phyloP scores from a whole-genome alignment of 805 yeast species.

The Kregervanrija fluxuum region DNA sequence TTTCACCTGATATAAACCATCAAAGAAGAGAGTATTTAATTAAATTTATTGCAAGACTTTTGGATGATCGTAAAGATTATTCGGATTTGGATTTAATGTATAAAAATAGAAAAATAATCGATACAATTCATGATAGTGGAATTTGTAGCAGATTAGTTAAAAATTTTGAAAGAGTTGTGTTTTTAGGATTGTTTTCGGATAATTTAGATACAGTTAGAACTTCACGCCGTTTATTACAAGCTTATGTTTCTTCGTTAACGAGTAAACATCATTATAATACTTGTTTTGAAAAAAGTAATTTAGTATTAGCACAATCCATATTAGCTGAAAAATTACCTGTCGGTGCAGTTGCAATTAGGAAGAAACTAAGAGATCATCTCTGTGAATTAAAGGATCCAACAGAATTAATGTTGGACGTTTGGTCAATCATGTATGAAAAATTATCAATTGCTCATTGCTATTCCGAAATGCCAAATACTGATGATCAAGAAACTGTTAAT shows the following conservation, averaged over 20 bases:
- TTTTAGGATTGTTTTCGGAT: slow-evolving; percentile 45
- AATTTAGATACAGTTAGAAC: slow-evolving; percentile 42
- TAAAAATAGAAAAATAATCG: slow-evolving; percentile 3
- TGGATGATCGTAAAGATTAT: slow-evolving; percentile 29
- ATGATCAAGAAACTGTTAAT: no score
- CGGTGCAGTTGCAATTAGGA: slow-evolving; percentile 69
- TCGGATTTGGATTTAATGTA: slow-evolving; percentile 7
- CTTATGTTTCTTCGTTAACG: slow-evolving; percentile 17
- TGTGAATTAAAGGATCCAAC: slow-evolving; percentile 28
- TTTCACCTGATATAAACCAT: slow-evolving; percentile 18
- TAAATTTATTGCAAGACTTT: slow-evolving; percentile 31
- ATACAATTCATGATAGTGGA: slow-evolving; percentile 14
- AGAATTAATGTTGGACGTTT: slow-evolving; percentile 32
- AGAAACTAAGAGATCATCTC: slow-evolving; percentile 45
- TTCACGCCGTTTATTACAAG: slow-evolving; percentile 34
- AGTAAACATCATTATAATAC: slow-evolving; percentile 13
- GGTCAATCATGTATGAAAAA: slow-evolving; percentile 38
- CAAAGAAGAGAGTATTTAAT: slow-evolving; percentile 26
- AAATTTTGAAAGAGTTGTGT: slow-evolving; percentile 43
- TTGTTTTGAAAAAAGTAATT: slow-evolving; percentile 26
- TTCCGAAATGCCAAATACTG: background rate
- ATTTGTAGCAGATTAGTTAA: slow-evolving; percentile 30
- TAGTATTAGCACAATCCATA: slow-evolving; percentile 35
- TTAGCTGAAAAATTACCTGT: slow-evolving; percentile 53
- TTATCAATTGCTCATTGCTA: slow-evolving; percentile 14